phyloP scores from a whole-genome alignment of 768 basidiomycete genomes.

The Baorangia bicolor region DNA sequence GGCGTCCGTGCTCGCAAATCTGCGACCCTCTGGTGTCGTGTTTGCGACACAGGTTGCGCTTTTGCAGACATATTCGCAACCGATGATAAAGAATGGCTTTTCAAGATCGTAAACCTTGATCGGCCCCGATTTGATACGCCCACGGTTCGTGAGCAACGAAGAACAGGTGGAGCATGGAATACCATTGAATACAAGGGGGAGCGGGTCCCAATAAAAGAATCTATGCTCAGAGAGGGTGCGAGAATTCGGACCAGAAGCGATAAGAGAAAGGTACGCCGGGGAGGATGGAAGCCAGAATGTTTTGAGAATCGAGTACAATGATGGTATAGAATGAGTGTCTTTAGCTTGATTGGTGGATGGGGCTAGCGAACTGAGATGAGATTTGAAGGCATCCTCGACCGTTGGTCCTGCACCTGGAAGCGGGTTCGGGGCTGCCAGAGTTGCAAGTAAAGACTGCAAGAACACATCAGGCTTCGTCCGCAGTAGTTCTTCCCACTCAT shows the following conservation, averaged over 20 bases:
- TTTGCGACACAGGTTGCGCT: slow-evolving; percentile 46
- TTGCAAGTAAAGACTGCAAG: slow-evolving; percentile 52
- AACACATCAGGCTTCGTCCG: slow-evolving; percentile 57
- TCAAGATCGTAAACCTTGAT: slow-evolving; percentile 79
- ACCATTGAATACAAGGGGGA: slow-evolving; percentile 79
- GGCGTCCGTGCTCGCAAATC: slow-evolving; percentile 69
- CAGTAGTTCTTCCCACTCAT: slow-evolving; percentile 66
- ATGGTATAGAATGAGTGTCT: slow-evolving; percentile 56
- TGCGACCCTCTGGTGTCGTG: slow-evolving; percentile 52
- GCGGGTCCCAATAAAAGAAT: slow-evolving; percentile 88
- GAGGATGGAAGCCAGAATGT: slow-evolving; percentile 85
- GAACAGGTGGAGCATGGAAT: slow-evolving; percentile 71
- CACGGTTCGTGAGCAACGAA: slow-evolving; percentile 59
- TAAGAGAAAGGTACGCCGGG: slow-evolving; percentile 72
- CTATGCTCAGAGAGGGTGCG: slow-evolving; percentile 72
- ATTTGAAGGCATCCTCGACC: slow-evolving; percentile 77
- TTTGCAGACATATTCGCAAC: slow-evolving; percentile 76
- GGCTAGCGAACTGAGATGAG: slow-evolving; percentile 66
- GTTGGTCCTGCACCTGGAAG: slow-evolving; percentile 57
- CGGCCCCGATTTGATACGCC: slow-evolving; percentile 71
- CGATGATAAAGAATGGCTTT: slow-evolving; percentile 80
- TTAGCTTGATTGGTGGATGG: slow-evolving; percentile 45
- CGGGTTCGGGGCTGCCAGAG: slow-evolving; percentile 64
- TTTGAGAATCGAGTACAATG: slow-evolving; percentile 73
- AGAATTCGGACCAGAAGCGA: slow-evolving; percentile 64